phyloP scores from a whole-genome alignment of 2,329 filamentous ascomycete species.

The Colletotrichum limetticola region DNA sequence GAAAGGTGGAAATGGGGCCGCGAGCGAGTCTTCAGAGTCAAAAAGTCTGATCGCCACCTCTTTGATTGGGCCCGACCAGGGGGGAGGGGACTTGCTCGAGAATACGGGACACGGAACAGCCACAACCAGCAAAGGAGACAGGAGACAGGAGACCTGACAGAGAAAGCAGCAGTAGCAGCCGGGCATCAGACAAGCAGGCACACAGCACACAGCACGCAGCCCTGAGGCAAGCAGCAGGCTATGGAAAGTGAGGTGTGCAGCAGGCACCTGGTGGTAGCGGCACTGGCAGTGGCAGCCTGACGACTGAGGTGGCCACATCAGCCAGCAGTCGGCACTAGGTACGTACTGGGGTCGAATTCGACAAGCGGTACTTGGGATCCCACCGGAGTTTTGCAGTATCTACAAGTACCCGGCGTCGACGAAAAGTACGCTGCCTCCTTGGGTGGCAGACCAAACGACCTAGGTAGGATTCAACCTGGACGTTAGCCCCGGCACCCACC shows the following conservation, averaged over 20 bases:
- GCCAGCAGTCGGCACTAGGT: constrained; percentile 3
- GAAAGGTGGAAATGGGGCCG: constrained; percentile 33
- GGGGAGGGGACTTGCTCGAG: constrained; percentile 10
- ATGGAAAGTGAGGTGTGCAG: not conserved
- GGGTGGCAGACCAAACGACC: constrained; percentile 8
- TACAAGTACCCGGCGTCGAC: not conserved
- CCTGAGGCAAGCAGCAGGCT: not conserved
- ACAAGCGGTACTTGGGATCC: not conserved
- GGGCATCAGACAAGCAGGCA: not conserved
- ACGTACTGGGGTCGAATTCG: not conserved
- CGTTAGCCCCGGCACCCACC: constrained; percentile 21
- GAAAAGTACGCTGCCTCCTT: not conserved
- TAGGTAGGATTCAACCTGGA: constrained; percentile 16
- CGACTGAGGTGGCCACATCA: constrained; percentile 5
- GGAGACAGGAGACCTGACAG: too few relatives aligned
- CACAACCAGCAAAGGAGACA: constrained; percentile 1
- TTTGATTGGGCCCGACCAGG: constrained; percentile 47
- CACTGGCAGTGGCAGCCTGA: constrained; percentile 24
- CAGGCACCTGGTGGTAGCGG: constrained; percentile 1
- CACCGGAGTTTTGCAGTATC: not conserved
- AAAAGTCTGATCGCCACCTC: constrained; percentile 47
- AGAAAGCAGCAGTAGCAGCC: constrained; percentile 2
- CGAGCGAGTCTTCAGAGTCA: constrained; percentile 38
- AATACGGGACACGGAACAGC: constrained; percentile 15
- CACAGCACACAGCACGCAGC: too few relatives aligned